Evolutionary conservation across 2,329 filamentous ascomycete genomes (phyloP), one percentile per base, ranked within the genome.

Genomic region (Grosmannia huntii): DNA sequence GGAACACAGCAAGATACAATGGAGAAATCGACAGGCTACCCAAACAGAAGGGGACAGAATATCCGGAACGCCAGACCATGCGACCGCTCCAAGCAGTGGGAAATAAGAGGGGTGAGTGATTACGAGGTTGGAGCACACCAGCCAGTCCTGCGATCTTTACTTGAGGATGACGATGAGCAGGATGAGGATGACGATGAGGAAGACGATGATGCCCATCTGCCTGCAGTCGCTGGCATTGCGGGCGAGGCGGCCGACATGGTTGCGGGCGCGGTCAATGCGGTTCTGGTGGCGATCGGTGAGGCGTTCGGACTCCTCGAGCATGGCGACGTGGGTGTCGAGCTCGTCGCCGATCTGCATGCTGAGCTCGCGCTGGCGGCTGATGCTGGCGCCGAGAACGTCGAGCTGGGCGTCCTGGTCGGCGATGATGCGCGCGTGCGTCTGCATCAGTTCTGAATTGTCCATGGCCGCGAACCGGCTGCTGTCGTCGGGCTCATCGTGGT

Each of bases 301-400:
- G 51, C 81, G 80, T 68, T 97, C 94, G 51, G 95, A 84, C 66
- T 96, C 92, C 69, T 96, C 92, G 33, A 99, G 77, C 76, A 99
- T 77, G 65, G 86, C 79, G 44, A 95, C 87, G 67, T 99, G 94
- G 64, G 84, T 86, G 66, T 97, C 94, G 41, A 99, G 78, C 76
- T 99, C 94, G 69, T 96, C 89, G 33, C 94, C 92, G 66, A 99
- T 97, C 74, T 94, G 89, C 75, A 96, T 95, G 68, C 87, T 91
- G 61, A 99, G 77, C 74, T 97, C 89, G 55, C 95, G 80, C 75
- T 97, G 94, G 46, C 94, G 83, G 4, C 88, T 82, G 64, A 99
- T 96, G 59, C 84, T 89, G 66, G 84, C 82, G n/a, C 91, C 89
- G 4, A 99, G 76, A 11, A 81, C 78, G 69, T 97, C 92, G n/a